Conservation (phyloP, 139 green algal genomes). For the Closterium sp. region DNA sequence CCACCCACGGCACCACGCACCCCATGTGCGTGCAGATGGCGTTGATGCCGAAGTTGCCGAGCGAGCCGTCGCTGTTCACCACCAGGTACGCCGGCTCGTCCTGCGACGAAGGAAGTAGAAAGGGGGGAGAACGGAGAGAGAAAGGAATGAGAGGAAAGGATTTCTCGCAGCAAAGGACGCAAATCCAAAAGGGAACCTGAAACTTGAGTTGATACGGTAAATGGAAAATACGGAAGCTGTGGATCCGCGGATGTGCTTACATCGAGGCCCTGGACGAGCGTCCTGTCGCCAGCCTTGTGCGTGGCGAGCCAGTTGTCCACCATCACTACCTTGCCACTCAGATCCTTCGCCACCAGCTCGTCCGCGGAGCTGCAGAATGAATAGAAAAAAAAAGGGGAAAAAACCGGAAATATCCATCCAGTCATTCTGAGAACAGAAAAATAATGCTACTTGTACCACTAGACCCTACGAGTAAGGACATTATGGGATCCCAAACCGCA, state of each 20-base stretch:
- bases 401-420: no score
- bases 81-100: constrained; percentile 97
- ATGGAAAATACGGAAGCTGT: no score
- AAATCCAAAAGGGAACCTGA: no score
- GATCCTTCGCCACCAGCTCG: constrained; percentile 83
- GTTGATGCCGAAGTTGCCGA: constrained; percentile 95
- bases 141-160: not conserved
- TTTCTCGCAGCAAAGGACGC: no score
- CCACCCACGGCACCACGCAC: constrained; percentile 98
- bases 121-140: not conserved
- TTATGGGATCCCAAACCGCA: no score
- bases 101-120: constrained; percentile 22
- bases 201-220: no score
- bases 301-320: constrained; percentile 75
- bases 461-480: no score
- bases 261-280: constrained; percentile 93
- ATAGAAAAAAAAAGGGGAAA: no score
- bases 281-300: constrained; percentile 78
- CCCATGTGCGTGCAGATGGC: constrained; percentile 98
- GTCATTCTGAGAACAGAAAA: no score
- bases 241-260: not conserved
- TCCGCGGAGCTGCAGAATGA: not conserved
- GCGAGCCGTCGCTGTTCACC: constrained; percentile 70
- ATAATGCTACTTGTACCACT: no score
- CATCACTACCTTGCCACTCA: constrained; percentile 88